Conservation (phyloP, 257 asterid genomes). For the Ligustrum vulgare region DNA sequence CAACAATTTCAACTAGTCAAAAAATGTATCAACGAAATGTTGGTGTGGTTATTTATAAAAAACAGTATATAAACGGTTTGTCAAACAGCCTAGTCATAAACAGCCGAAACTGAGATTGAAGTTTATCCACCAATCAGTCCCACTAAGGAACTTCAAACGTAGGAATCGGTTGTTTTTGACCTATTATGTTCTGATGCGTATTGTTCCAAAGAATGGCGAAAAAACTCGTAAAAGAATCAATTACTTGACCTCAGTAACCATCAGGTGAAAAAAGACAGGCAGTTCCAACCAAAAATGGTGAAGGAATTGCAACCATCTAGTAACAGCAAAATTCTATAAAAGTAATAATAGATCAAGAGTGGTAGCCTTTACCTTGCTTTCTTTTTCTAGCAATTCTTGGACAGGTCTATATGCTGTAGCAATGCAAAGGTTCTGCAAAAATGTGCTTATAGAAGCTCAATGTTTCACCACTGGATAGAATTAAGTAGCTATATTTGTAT, state of each 20-base stretch:
- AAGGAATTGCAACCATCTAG: slow-evolving; percentile 3
- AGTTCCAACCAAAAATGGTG: neutral
- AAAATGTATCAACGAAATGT: too few relatives aligned
- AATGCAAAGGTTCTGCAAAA: slow-evolving; percentile 81
- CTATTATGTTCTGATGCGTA: neutral
- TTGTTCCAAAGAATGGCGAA: neutral
- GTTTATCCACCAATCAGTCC: neutral
- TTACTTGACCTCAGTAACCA: neutral
- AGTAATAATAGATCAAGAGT: slow-evolving; percentile 2
- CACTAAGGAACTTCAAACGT: neutral
- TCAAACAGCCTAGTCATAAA: neutral
- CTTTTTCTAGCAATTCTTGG: slow-evolving; percentile 81
- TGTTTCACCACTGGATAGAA: slow-evolving; percentile 11
- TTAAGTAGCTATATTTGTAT: slow-evolving; percentile 7
- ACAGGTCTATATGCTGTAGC: slow-evolving; percentile 98
- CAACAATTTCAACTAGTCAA: too few relatives aligned
- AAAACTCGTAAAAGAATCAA: neutral
- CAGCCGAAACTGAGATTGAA: neutral
- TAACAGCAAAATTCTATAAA: neutral
- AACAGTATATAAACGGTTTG: too few relatives aligned
- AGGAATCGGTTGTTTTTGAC: neutral
- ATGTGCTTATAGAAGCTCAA: slow-evolving; percentile 2
- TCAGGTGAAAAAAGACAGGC: neutral
- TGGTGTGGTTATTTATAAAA: too few relatives aligned
- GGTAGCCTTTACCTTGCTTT: slow-evolving; percentile 50